Base-by-base conservation (phyloP, 768 basidiomycete species). In the Cyathus striatus region DNA sequence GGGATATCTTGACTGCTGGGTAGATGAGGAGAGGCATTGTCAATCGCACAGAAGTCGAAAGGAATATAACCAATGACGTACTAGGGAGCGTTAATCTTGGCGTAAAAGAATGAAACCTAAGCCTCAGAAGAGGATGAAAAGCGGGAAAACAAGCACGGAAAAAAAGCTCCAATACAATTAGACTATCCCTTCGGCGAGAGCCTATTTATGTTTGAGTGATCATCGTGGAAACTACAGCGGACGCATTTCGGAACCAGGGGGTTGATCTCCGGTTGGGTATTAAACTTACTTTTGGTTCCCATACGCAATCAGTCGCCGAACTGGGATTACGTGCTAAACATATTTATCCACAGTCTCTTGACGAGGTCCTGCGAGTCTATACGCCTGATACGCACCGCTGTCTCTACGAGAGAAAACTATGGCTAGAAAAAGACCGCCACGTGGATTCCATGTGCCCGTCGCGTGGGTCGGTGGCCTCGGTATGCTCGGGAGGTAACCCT, bases 201-300 rank as follows among this genome's bases (percentile, higher is more conserved):
- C 40, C 54, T 65, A 61, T 64, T 62, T 61, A 63, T 60, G 57
- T 56, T n/a, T n/a, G 50, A 51, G 51, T 56, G 51, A 60, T 56
- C 59, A 64, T 63, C 64, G 64, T 68, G 66, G 63, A 64, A 66
- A 66, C 50, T 41, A 53, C 49, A 45, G 49, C 62, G 63, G 62
- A 52, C 56, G 61, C 62, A 61, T 66, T 65, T 64, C 64, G 65
- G 68, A 57, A 51, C 50, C 60, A 60, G 51, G 55, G 60, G 60
- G 55, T 53, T 40, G 59, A 67, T 68, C 65, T 65, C 64, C 66
- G 65, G 52, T 57, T 56, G 54, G 59, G 60, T 49, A 57, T 41
- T 47, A 45, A 48, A 49, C 41, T 45, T 38, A 36, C 45, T 46
- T 40, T 25, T 37, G 41, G 44, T 39, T 41, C 41, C 37, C 43